phyloP scores from a whole-genome alignment of 768 basidiomycete genomes.

The Termitomyces sp. region DNA sequence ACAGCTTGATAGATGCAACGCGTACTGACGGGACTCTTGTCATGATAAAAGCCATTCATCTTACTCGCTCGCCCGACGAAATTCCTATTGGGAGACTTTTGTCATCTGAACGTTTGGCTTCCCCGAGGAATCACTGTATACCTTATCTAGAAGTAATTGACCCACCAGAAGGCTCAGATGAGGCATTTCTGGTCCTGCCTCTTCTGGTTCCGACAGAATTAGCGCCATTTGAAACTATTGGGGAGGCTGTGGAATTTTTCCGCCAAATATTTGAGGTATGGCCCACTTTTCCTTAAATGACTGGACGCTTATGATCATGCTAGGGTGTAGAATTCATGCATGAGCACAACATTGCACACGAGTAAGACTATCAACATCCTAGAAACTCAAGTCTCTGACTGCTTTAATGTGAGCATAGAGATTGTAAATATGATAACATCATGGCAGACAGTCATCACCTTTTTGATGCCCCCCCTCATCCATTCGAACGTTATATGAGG shows the following conservation, averaged over 20 bases:
- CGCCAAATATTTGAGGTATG: conserved; percentile 15
- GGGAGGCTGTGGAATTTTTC: background rate
- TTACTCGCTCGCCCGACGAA: background rate
- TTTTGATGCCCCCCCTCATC: conserved; percentile 10
- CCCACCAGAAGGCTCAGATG: conserved; percentile 11
- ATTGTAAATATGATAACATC: conserved; percentile 13
- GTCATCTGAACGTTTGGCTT: background rate
- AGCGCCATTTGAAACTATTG: background rate
- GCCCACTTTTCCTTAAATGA: no score
- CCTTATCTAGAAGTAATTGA: conserved; percentile 17
- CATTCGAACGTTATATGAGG: background rate
- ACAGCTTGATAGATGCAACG: background rate
- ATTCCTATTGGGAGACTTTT: background rate
- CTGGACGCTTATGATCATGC: background rate
- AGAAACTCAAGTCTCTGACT: background rate
- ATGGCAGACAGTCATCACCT: conserved; percentile 12
- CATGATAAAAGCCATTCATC: background rate
- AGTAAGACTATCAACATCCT: conserved; percentile 13
- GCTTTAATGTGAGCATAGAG: conserved; percentile 2
- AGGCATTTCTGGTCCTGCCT: background rate
- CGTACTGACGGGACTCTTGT: background rate
- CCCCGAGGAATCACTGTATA: conserved; percentile 25
- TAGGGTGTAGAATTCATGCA: conserved; percentile 31
- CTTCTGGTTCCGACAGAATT: background rate
- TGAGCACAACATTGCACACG: conserved; percentile 23